Evolutionary conservation across 345 rosid genomes (phyloP), one percentile per base, ranked within the genome.

Genomic region (Lepidium didymum): DNA sequence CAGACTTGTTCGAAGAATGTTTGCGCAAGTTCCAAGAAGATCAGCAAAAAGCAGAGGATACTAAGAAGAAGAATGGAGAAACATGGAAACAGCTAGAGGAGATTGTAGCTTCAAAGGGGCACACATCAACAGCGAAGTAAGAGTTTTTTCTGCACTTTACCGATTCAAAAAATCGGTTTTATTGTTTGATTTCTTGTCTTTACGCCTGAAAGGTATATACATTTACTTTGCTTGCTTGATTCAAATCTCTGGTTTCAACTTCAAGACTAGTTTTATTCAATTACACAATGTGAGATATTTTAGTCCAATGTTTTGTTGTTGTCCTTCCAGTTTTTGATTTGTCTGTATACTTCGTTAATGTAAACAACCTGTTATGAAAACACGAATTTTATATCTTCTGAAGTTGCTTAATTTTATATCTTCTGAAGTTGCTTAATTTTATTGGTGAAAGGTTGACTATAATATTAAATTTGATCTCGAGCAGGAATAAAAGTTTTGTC

Each of bases 61-160:
- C 40, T 4, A 72, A 67, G 61, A 71, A 62, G 73, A 77, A 67
- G 72, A 74, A 72, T 44, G 77, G 76, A 50, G 77, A 67, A 55
- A 72, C 74, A 0, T 77, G 80, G 96, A 89, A 73, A 62, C 82
- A 67, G 66, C 71, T 91, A 74, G 94, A 91, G 78, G 94, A 89
- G 74, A 76, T 85, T 53, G 81, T 85, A 44, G 81, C 89, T 33
- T 78, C 76, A 46, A 86, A 84, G 71, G 82, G 56, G 34, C 62
- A 59, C 42, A 51, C 63, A 53, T 52, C 68, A 61, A 75, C 49
- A 75, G 74, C 65, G 25, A 75, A 55, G 66, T 75, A 68, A 74
- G 63, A 51, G 53, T 25, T 43, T 46, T 57, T 64, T 23, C 65
- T 49, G 42, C 53, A 47, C 31, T 52, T 41, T 40, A 35, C 9